Evolutionary conservation across 2,329 filamentous ascomycete genomes (phyloP).

Genomic region (Fusarium floridanum): DNA sequence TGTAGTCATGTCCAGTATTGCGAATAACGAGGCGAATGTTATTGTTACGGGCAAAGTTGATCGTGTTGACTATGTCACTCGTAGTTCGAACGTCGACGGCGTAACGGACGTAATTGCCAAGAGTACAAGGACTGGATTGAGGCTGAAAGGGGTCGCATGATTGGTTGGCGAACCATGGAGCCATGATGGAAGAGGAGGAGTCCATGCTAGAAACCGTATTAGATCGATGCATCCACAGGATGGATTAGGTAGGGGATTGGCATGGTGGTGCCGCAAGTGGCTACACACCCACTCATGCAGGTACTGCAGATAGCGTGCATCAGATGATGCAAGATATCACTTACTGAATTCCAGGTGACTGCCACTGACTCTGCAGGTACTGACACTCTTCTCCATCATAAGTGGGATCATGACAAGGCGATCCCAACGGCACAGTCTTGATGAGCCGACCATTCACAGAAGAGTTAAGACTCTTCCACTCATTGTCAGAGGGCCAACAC

Average conservation of each 20-base stretch:
- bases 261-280: background rate
- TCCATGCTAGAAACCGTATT: conserved; percentile 43
- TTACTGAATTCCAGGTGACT: conserved; percentile 52
- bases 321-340: conserved; percentile 16
- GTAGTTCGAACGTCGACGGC: conserved; percentile 51
- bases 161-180: conserved; percentile 53
- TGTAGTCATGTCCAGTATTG: conserved; percentile 51
- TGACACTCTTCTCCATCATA: conserved; percentile 61
- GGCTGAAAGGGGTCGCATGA: conserved; percentile 56
- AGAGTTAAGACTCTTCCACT: conserved; percentile 65
- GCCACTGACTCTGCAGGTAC: conserved; percentile 53
- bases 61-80: conserved; percentile 49
- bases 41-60: conserved; percentile 55
- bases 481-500: conserved; percentile 62
- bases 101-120: conserved; percentile 60
- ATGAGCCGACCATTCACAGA: conserved; percentile 65
- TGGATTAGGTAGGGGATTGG: background rate
- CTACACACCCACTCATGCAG: background rate
- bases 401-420: conserved; percentile 63
- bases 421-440: conserved; percentile 64
- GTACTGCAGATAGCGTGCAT: background rate
- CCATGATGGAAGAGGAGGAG: conserved; percentile 57
- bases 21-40: conserved; percentile 54
- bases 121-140: conserved; percentile 53
- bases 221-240: background rate